A percentile compares a stretch with the other conserved stretches of the same genome.
phyloP scores from a whole-genome alignment of 352 stramenopile genomes.

The Plasmopara viticola region DNA sequence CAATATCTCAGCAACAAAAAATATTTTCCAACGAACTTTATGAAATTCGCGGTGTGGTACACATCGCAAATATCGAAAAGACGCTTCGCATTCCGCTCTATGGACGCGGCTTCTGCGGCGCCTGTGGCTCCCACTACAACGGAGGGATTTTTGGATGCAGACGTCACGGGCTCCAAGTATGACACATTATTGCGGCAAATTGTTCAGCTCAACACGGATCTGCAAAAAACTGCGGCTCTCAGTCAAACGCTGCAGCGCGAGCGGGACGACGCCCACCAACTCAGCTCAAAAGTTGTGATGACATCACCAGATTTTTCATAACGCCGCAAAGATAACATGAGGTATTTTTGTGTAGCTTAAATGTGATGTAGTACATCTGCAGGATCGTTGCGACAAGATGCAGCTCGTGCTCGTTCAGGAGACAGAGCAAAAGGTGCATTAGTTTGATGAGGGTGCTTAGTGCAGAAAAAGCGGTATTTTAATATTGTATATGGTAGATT shows the following conservation, averaged over 20 bases:
- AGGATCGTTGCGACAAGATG: conserved; percentile 78
- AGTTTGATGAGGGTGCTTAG: background rate
- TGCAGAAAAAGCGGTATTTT: background rate
- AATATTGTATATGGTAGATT: conserved; percentile 30
- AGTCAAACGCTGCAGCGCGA: conserved; percentile 75
- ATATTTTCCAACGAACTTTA: too few species aligned
- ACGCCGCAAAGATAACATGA: background rate
- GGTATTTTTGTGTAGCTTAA: conserved; percentile 32
- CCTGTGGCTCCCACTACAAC: conserved; percentile 3
- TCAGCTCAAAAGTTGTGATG: conserved; percentile 45
- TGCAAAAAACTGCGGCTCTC: conserved; percentile 76
- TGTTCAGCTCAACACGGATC: conserved; percentile 76
- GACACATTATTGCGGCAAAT: conserved; percentile 75
- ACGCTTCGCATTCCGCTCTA: conserved; percentile 16
- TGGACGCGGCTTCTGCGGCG: conserved; percentile 8
- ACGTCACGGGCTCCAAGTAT: conserved; percentile 31
- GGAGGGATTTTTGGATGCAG: conserved; percentile 6
- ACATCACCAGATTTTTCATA: background rate
- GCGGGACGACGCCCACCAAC: conserved; percentile 56
- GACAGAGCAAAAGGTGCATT: conserved; percentile 64
- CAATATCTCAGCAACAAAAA: too few species aligned
- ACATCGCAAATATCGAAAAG: background rate
- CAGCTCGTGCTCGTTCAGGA: conserved; percentile 74
- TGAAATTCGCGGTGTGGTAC: too few species aligned
- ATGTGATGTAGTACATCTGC: conserved; percentile 51